phyloP scores from a whole-genome alignment of 2,329 filamentous ascomycete genomes.

The Metarhizium rileyi region DNA sequence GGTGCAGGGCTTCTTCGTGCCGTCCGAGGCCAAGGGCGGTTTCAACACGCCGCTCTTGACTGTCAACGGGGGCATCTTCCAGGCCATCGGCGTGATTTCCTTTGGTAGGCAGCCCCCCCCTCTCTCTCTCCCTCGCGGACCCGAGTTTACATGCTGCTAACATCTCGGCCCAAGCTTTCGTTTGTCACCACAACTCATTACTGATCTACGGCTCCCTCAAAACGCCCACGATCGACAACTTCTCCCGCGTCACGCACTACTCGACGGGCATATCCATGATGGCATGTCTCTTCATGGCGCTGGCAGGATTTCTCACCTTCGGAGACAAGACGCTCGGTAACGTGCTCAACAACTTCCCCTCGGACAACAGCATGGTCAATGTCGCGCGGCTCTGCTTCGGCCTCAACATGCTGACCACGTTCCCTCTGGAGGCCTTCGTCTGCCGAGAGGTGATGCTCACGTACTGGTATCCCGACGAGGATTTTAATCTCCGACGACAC shows the following conservation, averaged over 20 bases:
- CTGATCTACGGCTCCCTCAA: constrained; percentile 93
- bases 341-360: constrained; percentile 94
- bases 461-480: constrained; percentile 60
- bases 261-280: constrained; percentile 82
- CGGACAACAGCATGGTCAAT: constrained; percentile 87
- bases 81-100: constrained; percentile 95
- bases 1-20: constrained; percentile 69
- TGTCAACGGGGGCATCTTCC: constrained; percentile 83
- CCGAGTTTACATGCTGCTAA: not conserved
- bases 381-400: constrained; percentile 91
- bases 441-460: constrained; percentile 94
- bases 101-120: constrained; percentile 55
- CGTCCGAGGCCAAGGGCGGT: constrained; percentile 59
- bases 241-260: constrained; percentile 86
- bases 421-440: constrained; percentile 94
- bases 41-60: constrained; percentile 61
- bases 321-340: constrained; percentile 88
- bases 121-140: not conserved
- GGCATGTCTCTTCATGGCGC: constrained; percentile 82
- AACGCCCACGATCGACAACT: constrained; percentile 92
- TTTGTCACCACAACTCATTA: constrained; percentile 87
- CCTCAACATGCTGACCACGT: constrained; percentile 95
- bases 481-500: constrained; percentile 76
- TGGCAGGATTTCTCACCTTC: constrained; percentile 86
- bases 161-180: constrained; percentile 41